These are phyloP conservation scores for Decorospora gaudefroyi DNA, from an alignment of 2,329 filamentous ascomycete species.

Conservation along the genomic window DNA sequence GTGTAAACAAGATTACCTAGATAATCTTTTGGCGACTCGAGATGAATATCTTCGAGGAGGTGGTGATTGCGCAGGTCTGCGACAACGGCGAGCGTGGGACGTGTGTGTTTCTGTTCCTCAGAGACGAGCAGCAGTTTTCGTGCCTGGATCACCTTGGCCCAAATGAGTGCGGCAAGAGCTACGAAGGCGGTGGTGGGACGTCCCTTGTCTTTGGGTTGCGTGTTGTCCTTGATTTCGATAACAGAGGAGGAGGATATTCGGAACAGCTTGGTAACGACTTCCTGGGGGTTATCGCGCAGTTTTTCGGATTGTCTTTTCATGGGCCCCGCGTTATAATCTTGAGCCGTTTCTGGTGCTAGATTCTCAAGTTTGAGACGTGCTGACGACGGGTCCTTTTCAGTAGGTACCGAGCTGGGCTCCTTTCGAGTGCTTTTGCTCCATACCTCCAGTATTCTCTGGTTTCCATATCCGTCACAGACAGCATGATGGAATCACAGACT, in stretches of 20 bases:
- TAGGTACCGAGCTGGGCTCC: too few species aligned
- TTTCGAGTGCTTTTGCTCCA: slow-evolving; percentile 13
- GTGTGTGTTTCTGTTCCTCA: slow-evolving; percentile 2
- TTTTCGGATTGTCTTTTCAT: not conserved
- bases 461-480: slow-evolving; percentile 25
- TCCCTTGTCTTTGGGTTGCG: not conserved
- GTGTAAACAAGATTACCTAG: slow-evolving; percentile 6
- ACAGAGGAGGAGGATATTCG: slow-evolving; percentile 4
- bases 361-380: slow-evolving; percentile 4
- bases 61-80: slow-evolving; percentile 7
- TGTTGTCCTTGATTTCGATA: not conserved
- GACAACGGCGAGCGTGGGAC: slow-evolving; percentile 6
- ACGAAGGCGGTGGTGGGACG: not conserved
- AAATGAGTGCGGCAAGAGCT: slow-evolving; percentile 3
- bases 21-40: too few species aligned
- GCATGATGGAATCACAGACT: slow-evolving; percentile 36
- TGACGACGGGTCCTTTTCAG: slow-evolving; percentile 1
- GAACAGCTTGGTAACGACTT: slow-evolving; percentile 14
- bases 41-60: too few species aligned
- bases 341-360: not conserved
- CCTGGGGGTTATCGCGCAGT: slow-evolving; percentile 6
- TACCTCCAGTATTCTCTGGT: slow-evolving; percentile 16
- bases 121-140: not conserved
- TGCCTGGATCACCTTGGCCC: slow-evolving; percentile 5
- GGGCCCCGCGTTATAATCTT: too few species aligned